A percentile compares a stretch with the other conserved stretches of the same genome.
phyloP scores from a whole-genome alignment of 139 green algal species.

The Edaphochlamys debaryana region DNA sequence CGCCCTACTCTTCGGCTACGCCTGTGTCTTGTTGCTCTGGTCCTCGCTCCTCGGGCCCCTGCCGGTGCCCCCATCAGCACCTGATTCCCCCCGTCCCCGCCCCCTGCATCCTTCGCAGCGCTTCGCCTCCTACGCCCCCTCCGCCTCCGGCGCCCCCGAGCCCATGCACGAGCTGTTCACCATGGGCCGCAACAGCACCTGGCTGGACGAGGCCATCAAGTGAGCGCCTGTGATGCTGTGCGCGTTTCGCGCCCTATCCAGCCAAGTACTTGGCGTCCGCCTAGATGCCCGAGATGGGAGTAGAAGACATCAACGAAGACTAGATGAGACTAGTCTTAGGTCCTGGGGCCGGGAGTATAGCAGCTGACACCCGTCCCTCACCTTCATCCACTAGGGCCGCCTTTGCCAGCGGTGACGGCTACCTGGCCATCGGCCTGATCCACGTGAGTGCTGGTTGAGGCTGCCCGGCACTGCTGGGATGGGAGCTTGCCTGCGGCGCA shows the following conservation, averaged over 20 bases:
- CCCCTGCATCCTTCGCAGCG: neutral
- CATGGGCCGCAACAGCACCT: slow-evolving; percentile 2
- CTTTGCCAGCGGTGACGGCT: neutral
- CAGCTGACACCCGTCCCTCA: neutral
- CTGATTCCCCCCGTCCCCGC: neutral
- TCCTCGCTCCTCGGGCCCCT: too few species aligned
- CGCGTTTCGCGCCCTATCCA: neutral
- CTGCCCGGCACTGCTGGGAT: too few species aligned
- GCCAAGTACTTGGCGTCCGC: slow-evolving; percentile 7
- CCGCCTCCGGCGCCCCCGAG: neutral
- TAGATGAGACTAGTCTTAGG: too few species aligned
- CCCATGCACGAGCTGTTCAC: neutral
- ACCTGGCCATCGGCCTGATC: neutral
- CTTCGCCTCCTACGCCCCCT: neutral
- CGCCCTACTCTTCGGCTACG: too few species aligned
- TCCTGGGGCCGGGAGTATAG: too few species aligned
- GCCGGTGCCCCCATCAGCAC: too few species aligned
- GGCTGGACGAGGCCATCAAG: slow-evolving; percentile 12
- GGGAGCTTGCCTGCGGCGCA: too few species aligned
- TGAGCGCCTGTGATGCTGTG: neutral
- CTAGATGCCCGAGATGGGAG: too few species aligned
- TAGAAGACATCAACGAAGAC: too few species aligned
- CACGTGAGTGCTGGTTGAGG: neutral
- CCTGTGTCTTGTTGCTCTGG: too few species aligned
- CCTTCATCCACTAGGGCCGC: neutral